A percentile compares a stretch with the other conserved stretches of the same genome.
These are phyloP conservation scores for Fusarium nisikadoi DNA, from an alignment of 2,329 filamentous ascomycete species.

Conservation along the genomic window DNA sequence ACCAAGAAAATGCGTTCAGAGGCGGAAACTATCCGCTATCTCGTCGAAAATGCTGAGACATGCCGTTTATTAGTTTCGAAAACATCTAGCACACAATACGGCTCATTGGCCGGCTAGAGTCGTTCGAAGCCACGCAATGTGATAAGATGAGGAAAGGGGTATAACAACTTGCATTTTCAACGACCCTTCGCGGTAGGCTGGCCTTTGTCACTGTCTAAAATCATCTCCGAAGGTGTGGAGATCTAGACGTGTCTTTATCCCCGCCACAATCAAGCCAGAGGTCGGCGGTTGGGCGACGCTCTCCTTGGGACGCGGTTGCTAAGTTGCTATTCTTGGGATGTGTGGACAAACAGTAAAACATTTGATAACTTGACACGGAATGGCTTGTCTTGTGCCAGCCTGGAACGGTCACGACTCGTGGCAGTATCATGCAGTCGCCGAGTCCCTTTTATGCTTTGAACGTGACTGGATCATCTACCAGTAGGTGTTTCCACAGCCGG, in stretches of 20 bases:
- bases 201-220: conserved; percentile 14
- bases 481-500: conserved; percentile 1
- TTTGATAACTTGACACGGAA: background rate
- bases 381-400: conserved; percentile 8
- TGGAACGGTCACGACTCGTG: conserved; percentile 12
- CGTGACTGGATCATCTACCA: background rate
- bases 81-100: conserved; percentile 11
- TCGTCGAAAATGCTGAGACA: conserved; percentile 16
- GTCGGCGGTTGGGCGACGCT: conserved; percentile 24
- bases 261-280: conserved; percentile 26
- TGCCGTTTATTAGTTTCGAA: background rate
- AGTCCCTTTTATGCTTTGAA: background rate
- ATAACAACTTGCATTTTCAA: background rate
- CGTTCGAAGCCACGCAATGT: conserved; percentile 19
- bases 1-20: conserved; percentile 12
- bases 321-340: conserved; percentile 31
- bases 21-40: conserved; percentile 4
- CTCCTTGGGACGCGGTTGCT: conserved; percentile 18
- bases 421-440: background rate
- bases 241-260: conserved; percentile 20
- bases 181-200: conserved; percentile 1
- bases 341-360: conserved; percentile 2
- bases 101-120: conserved; percentile 8
- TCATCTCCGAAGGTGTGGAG: conserved; percentile 9
- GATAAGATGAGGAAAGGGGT: conserved; percentile 10